These are phyloP conservation scores for Urostyla sp. DNA, from an alignment of 73 alveolate species.

Conservation along the genomic window DNA sequence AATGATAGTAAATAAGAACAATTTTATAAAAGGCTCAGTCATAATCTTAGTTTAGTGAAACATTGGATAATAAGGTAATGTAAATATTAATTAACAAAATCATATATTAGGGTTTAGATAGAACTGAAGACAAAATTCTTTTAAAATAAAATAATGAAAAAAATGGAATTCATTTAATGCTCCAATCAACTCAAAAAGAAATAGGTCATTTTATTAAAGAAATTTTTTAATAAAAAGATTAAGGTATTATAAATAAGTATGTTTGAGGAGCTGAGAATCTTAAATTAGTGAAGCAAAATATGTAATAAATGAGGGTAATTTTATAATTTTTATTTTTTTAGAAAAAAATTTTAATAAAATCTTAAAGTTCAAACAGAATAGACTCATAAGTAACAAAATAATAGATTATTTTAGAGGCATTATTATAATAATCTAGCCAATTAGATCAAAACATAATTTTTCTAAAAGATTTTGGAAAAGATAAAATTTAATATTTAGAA, in stretches of 20 bases:
- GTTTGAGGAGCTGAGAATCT: constrained; percentile 26
- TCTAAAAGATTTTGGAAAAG: not conserved
- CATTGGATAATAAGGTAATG: not conserved
- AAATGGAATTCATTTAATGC: constrained; percentile 6
- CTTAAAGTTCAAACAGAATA: not conserved
- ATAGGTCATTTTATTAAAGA: constrained; percentile 24
- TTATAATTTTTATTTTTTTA: not conserved
- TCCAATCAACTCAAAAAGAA: constrained; percentile 23
- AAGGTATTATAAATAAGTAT: constrained; percentile 44
- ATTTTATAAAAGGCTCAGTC: no score
- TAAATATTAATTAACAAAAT: not conserved
- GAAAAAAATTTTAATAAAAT: not conserved
- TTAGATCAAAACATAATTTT: not conserved
- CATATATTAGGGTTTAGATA: not conserved
- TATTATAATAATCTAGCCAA: not conserved
- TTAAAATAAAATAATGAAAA: not conserved
- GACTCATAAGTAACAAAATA: not conserved
- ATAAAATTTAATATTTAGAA: not conserved
- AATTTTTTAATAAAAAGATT: constrained; percentile 27
- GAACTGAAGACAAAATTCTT: not conserved
- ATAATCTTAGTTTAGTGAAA: not conserved
- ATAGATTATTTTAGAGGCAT: not conserved
- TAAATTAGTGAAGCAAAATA: constrained; percentile 15
- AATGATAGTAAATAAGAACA: no score
- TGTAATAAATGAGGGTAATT: not conserved